Conservation (phyloP, 139 green algal genomes). For the Zygnema circumcarinatum region DNA sequence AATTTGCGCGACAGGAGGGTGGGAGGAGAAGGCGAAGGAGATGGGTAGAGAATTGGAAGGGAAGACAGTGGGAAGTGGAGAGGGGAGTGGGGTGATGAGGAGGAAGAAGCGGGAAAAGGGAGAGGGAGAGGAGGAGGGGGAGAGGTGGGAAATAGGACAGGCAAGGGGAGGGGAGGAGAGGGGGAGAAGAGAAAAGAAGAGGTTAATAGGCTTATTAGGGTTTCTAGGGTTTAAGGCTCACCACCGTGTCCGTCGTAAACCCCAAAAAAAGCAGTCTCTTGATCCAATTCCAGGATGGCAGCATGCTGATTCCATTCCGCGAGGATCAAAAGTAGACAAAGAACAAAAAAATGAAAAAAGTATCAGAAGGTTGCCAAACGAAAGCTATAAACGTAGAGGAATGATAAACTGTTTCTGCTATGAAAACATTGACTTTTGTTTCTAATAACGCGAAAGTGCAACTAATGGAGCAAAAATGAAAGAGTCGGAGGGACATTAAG, state of each 20-base stretch:
- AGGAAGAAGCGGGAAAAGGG: background rate
- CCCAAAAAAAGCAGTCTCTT: background rate
- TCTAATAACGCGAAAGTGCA: background rate
- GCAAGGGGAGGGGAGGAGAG: background rate
- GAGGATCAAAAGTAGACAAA: background rate
- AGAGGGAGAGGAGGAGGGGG: background rate
- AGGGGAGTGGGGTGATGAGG: too few relatives aligned
- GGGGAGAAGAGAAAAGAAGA: background rate
- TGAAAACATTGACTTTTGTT: background rate
- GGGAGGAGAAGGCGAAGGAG: too few relatives aligned
- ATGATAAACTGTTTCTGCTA: background rate
- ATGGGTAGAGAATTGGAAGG: too few relatives aligned
- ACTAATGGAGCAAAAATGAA: background rate
- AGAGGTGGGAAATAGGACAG: background rate
- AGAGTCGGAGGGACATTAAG: too few relatives aligned
- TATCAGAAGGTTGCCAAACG: background rate
- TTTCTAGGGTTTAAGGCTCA: background rate
- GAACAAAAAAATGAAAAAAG: background rate
- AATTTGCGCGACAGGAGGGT: too few relatives aligned
- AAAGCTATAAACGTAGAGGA: background rate
- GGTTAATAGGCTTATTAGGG: background rate
- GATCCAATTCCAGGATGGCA: slow-evolving; percentile 6
- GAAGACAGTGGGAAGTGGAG: too few relatives aligned
- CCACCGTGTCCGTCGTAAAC: slow-evolving; percentile 14
- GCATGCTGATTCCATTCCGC: background rate